Conservation (phyloP, 768 basidiomycete species). For the Boletus tylopilopsis region DNA sequence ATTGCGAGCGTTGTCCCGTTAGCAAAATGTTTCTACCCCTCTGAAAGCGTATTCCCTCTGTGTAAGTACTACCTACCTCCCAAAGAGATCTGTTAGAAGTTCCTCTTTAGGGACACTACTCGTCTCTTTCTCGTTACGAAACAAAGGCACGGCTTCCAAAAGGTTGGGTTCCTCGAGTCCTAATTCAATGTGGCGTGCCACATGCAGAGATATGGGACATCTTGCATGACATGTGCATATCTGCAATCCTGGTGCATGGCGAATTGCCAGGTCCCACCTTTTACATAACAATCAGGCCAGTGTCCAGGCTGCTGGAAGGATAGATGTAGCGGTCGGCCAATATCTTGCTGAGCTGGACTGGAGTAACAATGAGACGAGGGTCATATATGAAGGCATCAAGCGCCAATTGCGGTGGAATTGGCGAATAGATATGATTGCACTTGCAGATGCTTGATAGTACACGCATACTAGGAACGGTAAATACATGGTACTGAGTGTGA, state of each 20-base stretch:
- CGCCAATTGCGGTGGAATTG: constrained; percentile 69
- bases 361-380: constrained; percentile 56
- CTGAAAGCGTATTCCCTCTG: constrained; percentile 85
- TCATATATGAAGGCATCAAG: constrained; percentile 65
- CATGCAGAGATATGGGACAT: constrained; percentile 82
- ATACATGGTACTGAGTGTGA: too few relatives aligned
- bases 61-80: constrained; percentile 45
- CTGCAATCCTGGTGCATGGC: neutral
- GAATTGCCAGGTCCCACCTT: constrained; percentile 64
- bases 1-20: constrained; percentile 63
- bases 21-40: constrained; percentile 86
- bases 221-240: constrained; percentile 73
- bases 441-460: constrained; percentile 8
- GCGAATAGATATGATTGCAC: constrained; percentile 36
- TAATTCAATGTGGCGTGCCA: constrained; percentile 80
- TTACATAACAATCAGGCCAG: constrained; percentile 77
- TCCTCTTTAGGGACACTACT: constrained; percentile 58
- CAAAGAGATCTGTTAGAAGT: neutral
- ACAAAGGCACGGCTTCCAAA: constrained; percentile 53
- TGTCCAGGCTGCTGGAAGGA: constrained; percentile 73
- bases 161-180: constrained; percentile 81
- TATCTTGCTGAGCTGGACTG: constrained; percentile 70
- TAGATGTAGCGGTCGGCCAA: constrained; percentile 69
- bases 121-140: constrained; percentile 65
- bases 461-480: too few relatives aligned